These are phyloP conservation scores for Hygrophila difformis DNA, from an alignment of 257 asterid genomes.

Conservation along the genomic window DNA sequence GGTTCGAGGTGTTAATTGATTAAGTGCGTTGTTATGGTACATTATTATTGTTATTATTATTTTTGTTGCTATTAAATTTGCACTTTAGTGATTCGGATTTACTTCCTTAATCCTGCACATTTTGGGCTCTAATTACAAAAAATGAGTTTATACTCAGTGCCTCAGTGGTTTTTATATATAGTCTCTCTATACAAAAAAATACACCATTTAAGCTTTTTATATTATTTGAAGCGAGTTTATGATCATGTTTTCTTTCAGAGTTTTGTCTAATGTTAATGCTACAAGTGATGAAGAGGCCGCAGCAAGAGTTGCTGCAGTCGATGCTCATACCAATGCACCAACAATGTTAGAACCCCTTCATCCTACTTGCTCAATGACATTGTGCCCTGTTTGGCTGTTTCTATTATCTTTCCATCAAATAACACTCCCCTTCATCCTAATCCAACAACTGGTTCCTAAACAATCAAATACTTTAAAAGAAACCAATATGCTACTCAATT, in stretches of 20 bases:
- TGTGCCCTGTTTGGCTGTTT: conserved; percentile 9
- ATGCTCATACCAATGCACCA: conserved; percentile 58
- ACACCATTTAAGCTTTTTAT: background rate
- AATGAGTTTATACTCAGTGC: background rate
- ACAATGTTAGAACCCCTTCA: conserved; percentile 49
- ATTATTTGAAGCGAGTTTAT: background rate
- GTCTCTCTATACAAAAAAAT: background rate
- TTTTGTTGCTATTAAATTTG: too few relatives aligned
- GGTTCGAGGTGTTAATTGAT: too few relatives aligned
- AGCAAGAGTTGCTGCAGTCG: conserved; percentile 51
- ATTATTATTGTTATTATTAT: too few relatives aligned
- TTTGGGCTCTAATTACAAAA: too few relatives aligned
- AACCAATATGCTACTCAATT: too few relatives aligned
- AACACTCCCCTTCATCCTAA: background rate
- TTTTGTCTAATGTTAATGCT: conserved; percentile 40
- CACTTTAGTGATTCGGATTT: too few relatives aligned
- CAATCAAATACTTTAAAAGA: too few relatives aligned
- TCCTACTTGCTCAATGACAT: conserved; percentile 7
- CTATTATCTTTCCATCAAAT: too few relatives aligned
- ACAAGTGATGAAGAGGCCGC: conserved; percentile 75
- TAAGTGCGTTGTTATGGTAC: too few relatives aligned
- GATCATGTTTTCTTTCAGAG: conserved; percentile 26
- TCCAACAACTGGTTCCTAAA: too few relatives aligned
- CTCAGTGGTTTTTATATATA: background rate
- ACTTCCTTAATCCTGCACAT: too few relatives aligned